Evolutionary conservation across 495 filamentous ascomycete species (phyloP), one percentile per base, ranked within the genome.

Genomic region (Aspergillus nidulans): DNA sequence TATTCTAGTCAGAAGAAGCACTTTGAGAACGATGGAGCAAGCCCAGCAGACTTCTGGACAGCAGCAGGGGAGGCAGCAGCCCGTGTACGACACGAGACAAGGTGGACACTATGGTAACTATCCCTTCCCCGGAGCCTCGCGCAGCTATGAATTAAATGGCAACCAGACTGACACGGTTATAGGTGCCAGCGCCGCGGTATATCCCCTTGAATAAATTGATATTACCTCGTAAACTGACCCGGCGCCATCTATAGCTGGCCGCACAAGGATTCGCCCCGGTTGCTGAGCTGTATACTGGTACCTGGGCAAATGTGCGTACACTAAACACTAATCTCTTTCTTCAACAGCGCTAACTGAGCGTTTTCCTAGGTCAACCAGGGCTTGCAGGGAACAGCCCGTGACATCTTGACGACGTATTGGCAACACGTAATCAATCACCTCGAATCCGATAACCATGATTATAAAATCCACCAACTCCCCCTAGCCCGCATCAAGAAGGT

Each of bases 401-500:
- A 97, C 66, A 96, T 97, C 65, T 81, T 97, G 58, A 95, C 92
- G 39, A 95, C 92, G 12, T 98, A 97, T 75, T 98, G 94, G 94
- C 95, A 97, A 68, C 91, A 97, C 62, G 89, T 90, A 42, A 96
- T 98, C 79, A 90, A 85, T 54, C 89, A 95, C 64, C 83, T 98
- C 49, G 94, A 98, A 74, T 87, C 78, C 38, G 95, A 97, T 60
- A 89, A 89, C 32, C 94, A 98, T 70, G 95, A 98, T 69, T 98
- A 96, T 77, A 98, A 98, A 70, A 77, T 96, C 45, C 94, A 98
- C 63, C 94, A 97, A 70, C 77, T 98, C 28, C 94, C 94, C 2
- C 79, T 98, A 44, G 94, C 94, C 21, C 88, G 94, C 39, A 98
- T 98, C 72, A 98, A 97, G 80, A 98, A 98, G 69, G 94, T 98